Evolutionary conservation across 2,329 filamentous ascomycete species (phyloP).

Genomic region (Ophiocordyceps camponoti-saundersi): DNA sequence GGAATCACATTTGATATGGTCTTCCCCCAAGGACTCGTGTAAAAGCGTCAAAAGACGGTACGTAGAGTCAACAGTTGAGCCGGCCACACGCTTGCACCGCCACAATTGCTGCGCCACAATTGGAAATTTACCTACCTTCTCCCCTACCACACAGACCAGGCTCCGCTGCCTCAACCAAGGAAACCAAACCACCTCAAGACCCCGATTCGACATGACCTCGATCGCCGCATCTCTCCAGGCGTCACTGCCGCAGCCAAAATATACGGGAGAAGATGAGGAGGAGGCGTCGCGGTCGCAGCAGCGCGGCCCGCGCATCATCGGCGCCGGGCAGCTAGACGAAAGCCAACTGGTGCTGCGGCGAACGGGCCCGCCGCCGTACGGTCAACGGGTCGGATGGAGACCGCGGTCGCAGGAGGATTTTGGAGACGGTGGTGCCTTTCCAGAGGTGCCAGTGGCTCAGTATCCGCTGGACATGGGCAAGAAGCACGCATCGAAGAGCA

Average conservation of each 20-base stretch:
- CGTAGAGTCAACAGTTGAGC: no score
- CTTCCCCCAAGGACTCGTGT: no score
- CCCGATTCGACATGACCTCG: slow-evolving; percentile 36
- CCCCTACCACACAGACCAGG: background rate
- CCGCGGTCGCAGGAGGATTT: slow-evolving; percentile 81
- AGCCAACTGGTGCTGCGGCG: slow-evolving; percentile 72
- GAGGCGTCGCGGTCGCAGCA: slow-evolving; percentile 53
- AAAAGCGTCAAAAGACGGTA: no score
- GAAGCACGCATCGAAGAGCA: slow-evolving; percentile 56
- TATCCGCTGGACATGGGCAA: slow-evolving; percentile 92
- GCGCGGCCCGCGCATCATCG: slow-evolving; percentile 68
- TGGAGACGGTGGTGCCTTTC: slow-evolving; percentile 90
- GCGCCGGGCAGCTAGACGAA: slow-evolving; percentile 64
- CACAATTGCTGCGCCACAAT: slow-evolving; percentile 11
- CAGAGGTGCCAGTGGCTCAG: slow-evolving; percentile 83
- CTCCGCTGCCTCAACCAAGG: background rate
- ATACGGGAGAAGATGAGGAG: slow-evolving; percentile 80
- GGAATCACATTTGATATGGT: no score
- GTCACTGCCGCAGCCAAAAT: slow-evolving; percentile 77
- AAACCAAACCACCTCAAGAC: slow-evolving; percentile 1
- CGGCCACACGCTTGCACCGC: slow-evolving; percentile 3
- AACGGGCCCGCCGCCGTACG: slow-evolving; percentile 74
- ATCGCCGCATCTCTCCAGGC: slow-evolving; percentile 57
- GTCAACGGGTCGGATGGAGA: slow-evolving; percentile 76
- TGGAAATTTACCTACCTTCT: background rate